phyloP scores from a whole-genome alignment of 1,284 basidiomycete species.

The Trametes hirsuta region DNA sequence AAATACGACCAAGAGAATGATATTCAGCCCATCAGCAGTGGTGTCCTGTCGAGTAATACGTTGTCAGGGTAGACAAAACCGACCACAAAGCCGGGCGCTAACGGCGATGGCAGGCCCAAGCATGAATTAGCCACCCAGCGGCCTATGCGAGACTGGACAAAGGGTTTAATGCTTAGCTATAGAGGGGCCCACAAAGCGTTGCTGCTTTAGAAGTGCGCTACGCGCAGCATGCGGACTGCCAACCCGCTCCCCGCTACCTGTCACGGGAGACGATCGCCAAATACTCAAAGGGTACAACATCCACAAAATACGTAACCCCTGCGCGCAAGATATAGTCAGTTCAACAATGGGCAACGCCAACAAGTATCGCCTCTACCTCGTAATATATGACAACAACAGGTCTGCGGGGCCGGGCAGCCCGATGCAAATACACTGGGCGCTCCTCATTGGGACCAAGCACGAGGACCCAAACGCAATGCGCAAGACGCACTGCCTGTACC shows the following conservation, averaged over 20 bases:
- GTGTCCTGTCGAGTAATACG: no score
- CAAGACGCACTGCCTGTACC: slow-evolving; percentile 13
- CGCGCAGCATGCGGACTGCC: no score
- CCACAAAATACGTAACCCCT: neutral
- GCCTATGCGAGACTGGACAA: neutral
- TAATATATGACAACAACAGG: slow-evolving; percentile 17
- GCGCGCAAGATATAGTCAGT: neutral
- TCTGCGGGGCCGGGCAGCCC: neutral
- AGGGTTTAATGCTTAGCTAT: neutral
- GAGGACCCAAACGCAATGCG: slow-evolving; percentile 10
- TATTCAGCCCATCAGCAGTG: no score
- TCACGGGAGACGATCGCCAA: no score
- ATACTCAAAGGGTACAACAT: no score
- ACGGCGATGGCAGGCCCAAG: neutral
- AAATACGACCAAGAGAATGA: no score
- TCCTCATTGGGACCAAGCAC: slow-evolving; percentile 17
- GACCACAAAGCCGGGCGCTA: no score
- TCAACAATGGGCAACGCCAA: neutral
- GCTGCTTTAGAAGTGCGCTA: neutral
- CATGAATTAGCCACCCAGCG: neutral
- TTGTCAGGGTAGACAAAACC: no score
- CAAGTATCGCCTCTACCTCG: slow-evolving; percentile 20
- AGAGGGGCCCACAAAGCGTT: neutral
- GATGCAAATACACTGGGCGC: slow-evolving; percentile 21
- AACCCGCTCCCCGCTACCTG: no score